Percentiles rank a stretch among this genome's conserved stretches.
These are phyloP conservation scores for Mycena maculata DNA, from an alignment of 768 basidiomycete genomes.

Conservation along the genomic window DNA sequence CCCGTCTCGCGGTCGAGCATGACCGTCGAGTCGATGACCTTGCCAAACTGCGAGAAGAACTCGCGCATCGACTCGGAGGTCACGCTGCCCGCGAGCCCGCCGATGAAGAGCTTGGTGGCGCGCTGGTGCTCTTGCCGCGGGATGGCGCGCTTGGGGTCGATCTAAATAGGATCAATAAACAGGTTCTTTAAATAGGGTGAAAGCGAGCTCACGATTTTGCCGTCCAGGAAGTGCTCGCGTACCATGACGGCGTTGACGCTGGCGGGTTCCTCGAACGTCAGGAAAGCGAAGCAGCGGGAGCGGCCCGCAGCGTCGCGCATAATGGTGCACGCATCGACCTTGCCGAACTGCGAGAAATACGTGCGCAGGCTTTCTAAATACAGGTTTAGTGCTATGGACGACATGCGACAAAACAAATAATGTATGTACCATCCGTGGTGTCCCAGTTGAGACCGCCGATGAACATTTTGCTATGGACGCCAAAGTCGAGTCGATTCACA, in stretches of 20 bases:
- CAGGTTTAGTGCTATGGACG: conserved; percentile 54
- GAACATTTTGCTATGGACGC: conserved; percentile 95
- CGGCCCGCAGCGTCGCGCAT: conserved; percentile 97
- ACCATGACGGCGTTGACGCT: conserved; percentile 97
- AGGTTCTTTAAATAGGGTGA: conserved; percentile 16
- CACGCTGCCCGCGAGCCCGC: conserved; percentile 90
- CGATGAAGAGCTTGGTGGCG: conserved; percentile 95
- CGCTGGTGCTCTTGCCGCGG: conserved; percentile 95
- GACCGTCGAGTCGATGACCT: conserved; percentile 97
- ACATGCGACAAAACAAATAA: conserved; percentile 53
- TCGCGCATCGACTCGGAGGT: conserved; percentile 94
- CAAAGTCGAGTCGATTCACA: conserved; percentile 38
- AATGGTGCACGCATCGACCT: conserved; percentile 97
- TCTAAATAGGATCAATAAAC: conserved; percentile 61
- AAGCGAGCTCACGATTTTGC: conserved; percentile 86
- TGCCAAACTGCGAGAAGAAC: conserved; percentile 94
- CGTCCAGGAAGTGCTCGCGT: conserved; percentile 93
- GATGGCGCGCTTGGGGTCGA: conserved; percentile 99
- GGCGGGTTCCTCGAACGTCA: conserved; percentile 93
- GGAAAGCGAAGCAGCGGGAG: conserved; percentile 96
- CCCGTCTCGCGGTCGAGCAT: conserved; percentile 98
- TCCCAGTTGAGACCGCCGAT: conserved; percentile 99
- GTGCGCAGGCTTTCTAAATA: conserved; percentile 77
- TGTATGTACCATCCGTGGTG: conserved; percentile 93
- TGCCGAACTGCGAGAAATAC: conserved; percentile 96